These are phyloP conservation scores for Henckelia pumila DNA, from an alignment of 257 asterid species.

Conservation along the genomic window DNA sequence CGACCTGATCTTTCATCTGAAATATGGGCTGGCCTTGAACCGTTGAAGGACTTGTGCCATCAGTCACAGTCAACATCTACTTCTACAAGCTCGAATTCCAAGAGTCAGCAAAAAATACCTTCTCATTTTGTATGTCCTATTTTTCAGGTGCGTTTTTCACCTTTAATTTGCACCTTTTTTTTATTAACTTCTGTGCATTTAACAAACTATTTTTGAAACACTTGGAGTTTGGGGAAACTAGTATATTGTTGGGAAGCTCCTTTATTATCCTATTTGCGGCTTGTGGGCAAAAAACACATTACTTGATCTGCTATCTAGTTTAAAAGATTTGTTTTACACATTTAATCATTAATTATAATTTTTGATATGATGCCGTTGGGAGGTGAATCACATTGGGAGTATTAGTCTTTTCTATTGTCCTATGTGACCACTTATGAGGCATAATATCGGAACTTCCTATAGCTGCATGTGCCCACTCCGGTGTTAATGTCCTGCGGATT, in stretches of 20 bases:
- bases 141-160: slow-evolving; percentile 49
- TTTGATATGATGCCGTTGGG: neutral
- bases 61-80: slow-evolving; percentile 27
- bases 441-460: neutral
- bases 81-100: slow-evolving; percentile 34
- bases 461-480: neutral
- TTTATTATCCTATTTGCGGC: too few relatives aligned
- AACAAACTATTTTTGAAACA: neutral
- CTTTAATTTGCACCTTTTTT: neutral
- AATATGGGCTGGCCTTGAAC: slow-evolving; percentile 54
- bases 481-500: too few relatives aligned
- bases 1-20: slow-evolving; percentile 62
- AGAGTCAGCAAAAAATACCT: slow-evolving; percentile 57
- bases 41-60: slow-evolving; percentile 49
- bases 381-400: too few relatives aligned
- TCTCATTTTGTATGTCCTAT: slow-evolving; percentile 85
- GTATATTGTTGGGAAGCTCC: neutral
- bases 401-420: neutral
- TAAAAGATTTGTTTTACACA: too few relatives aligned
- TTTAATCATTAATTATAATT: too few relatives aligned
- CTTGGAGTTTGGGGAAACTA: neutral
- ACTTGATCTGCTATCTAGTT: neutral
- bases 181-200: neutral
- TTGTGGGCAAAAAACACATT: neutral
- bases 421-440: neutral